phyloP scores from a whole-genome alignment of 2,329 filamentous ascomycete genomes.

The Claviceps spartinae region DNA sequence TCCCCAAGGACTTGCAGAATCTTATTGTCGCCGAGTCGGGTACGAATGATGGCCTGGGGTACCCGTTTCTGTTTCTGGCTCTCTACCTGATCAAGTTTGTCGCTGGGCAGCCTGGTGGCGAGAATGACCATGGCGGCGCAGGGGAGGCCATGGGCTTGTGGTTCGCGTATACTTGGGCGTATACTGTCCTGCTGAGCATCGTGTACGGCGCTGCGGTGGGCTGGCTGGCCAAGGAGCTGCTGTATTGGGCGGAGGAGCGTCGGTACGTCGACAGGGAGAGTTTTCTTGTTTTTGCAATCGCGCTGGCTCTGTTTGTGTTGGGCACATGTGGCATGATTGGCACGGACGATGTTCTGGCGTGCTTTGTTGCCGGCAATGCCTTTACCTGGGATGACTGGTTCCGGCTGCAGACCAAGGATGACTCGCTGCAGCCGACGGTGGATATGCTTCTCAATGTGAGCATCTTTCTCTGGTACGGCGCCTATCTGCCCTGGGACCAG shows the following conservation, averaged over 20 bases:
- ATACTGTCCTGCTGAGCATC: conserved; percentile 67
- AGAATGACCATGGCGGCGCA: conserved; percentile 42
- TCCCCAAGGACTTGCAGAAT: conserved; percentile 67
- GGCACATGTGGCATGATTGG: conserved; percentile 80
- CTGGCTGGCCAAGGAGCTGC: conserved; percentile 66
- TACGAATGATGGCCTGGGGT: conserved; percentile 79
- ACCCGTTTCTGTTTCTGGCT: conserved; percentile 76
- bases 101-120: conserved; percentile 20
- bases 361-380: conserved; percentile 80
- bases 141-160: conserved; percentile 60
- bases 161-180: conserved; percentile 78
- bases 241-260: conserved; percentile 72
- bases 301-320: conserved; percentile 72
- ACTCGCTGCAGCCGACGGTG: conserved; percentile 85
- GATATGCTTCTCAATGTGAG: conserved; percentile 87
- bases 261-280: conserved; percentile 78
- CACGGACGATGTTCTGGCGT: conserved; percentile 80
- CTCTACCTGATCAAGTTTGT: conserved; percentile 72
- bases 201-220: conserved; percentile 66
- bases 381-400: conserved; percentile 97
- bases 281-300: conserved; percentile 76
- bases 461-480: conserved; percentile 85
- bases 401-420: conserved; percentile 73
- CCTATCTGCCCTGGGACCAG: conserved; percentile 64
- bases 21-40: conserved; percentile 75